phyloP scores from a whole-genome alignment of 2,329 filamentous ascomycete species.

The Davidsoniella australis region DNA sequence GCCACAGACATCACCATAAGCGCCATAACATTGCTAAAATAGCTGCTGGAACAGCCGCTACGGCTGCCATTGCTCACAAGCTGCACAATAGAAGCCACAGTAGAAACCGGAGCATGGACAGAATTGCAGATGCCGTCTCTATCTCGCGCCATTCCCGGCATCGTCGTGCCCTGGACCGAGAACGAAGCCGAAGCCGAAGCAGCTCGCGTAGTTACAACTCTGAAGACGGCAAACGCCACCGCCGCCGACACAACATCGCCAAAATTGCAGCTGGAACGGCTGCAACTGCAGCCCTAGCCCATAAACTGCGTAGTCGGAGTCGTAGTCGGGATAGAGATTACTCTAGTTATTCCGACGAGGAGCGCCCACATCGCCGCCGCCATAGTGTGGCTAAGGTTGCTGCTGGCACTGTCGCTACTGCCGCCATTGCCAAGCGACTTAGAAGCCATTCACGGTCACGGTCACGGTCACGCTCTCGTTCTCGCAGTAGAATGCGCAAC shows the following conservation, averaged over 20 bases:
- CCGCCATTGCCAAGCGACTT: conserved; percentile 40
- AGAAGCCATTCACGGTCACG: conserved; percentile 28
- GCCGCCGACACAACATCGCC: conserved; percentile 26
- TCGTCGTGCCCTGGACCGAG: not conserved
- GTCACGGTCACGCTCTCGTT: conserved; percentile 23
- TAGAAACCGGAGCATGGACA: conserved; percentile 14
- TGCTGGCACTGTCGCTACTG: conserved; percentile 38
- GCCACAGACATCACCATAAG: not conserved
- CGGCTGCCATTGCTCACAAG: conserved; percentile 41
- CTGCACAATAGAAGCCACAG: conserved; percentile 29
- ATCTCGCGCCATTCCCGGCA: not conserved
- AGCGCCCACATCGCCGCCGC: not conserved
- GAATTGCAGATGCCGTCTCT: not conserved
- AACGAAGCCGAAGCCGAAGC: conserved; percentile 21
- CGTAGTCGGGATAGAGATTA: conserved; percentile 20
- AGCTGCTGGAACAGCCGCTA: conserved; percentile 39
- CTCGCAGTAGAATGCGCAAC: conserved; percentile 20
- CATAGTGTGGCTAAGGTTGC: conserved; percentile 39
- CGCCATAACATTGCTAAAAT: conserved; percentile 34
- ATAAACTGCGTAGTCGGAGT: conserved; percentile 24
- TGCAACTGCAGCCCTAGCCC: conserved; percentile 29
- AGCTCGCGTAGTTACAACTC: conserved; percentile 21
- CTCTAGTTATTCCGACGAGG: not conserved
- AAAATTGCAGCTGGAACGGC: conserved; percentile 35
- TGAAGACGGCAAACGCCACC: conserved; percentile 9